Evolutionary conservation across 169 alveolate genomes (phyloP), one percentile per base, ranked within the genome.

Genomic region (Haemoproteus tartakovskyi): DNA sequence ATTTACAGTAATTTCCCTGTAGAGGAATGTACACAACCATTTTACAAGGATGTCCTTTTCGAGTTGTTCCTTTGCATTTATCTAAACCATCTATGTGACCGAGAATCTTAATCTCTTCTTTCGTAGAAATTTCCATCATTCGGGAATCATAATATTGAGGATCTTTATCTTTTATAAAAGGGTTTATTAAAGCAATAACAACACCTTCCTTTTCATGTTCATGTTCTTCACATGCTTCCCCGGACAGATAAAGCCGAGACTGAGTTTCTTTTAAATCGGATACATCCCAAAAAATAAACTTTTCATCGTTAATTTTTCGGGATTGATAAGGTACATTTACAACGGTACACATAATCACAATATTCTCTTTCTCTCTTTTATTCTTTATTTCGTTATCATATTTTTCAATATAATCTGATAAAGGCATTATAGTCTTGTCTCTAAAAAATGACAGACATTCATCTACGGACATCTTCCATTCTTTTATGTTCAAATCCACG

Each of bases 251-350:
- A 16, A 64, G 16, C 27, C 81, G 36, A 2, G 81, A 51, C 14
- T 64, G 81, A 5, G 81, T 64, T 0, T 64, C 62, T 52, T 51
- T 26, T 36, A 64, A 51, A 64, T 64, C 81, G 3, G 81, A 64
- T n/a, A 64, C 29, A 46, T 64, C 81, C 81, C 81, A 64, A 24
- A 51, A 64, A 52, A 64, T 52, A 64, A 24, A 64, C 27, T 64
- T 64, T 38, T 64, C 81, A 9, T 64, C 18, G 52, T 64, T 64
- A 30, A 51, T 51, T 29, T 64, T 64, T 21, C 81, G 6, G 11
- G 40, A 56, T 64, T 64, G 64, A 57, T 64, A 64, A 12, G 81
- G 81, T 21, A 64, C 52, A 64, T 64, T 64, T 12, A 64, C 81
- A 38, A 64, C 26, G n/a, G 64, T 52, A 30, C 81, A 64, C 9